These are phyloP conservation scores for Xerophyta viscosa DNA, from an alignment of 106 monocot genomes.

Conservation along the genomic window DNA sequence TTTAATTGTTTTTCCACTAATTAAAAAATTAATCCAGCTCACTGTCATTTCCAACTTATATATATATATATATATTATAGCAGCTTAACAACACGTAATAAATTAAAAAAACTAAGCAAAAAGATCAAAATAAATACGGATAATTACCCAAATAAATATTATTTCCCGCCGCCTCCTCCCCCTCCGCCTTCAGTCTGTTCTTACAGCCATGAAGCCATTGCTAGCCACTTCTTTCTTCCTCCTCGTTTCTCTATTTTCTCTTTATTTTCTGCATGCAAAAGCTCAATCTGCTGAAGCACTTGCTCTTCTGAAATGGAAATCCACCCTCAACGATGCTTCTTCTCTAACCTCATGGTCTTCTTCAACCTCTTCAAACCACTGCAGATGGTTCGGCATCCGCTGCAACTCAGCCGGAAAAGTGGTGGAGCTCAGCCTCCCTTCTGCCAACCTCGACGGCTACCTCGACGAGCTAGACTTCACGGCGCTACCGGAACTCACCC, in stretches of 20 bases:
- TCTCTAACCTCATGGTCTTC: slow-evolving; percentile 35
- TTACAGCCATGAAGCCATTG: background rate
- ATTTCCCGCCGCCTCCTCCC: background rate
- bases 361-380: slow-evolving; percentile 13
- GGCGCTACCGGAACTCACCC: slow-evolving; percentile 32
- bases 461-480: slow-evolving; percentile 37
- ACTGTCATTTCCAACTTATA: too few species aligned
- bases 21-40: too few species aligned
- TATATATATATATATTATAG: too few species aligned
- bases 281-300: slow-evolving; percentile 25
- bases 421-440: slow-evolving; percentile 15
- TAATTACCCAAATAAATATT: too few species aligned
- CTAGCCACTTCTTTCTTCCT: background rate
- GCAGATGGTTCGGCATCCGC: slow-evolving; percentile 44
- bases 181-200: background rate
- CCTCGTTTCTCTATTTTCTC: slow-evolving; percentile 4
- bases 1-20: too few species aligned
- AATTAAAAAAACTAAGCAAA: too few species aligned
- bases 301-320: slow-evolving; percentile 54
- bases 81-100: too few species aligned
- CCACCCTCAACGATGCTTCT: slow-evolving; percentile 11
- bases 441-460: slow-evolving; percentile 26
- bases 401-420: slow-evolving; percentile 40
- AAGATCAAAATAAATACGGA: too few species aligned
- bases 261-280: slow-evolving; percentile 1